Conservation (phyloP, 108 stramenopile species). For the Nitzschia sp. region DNA sequence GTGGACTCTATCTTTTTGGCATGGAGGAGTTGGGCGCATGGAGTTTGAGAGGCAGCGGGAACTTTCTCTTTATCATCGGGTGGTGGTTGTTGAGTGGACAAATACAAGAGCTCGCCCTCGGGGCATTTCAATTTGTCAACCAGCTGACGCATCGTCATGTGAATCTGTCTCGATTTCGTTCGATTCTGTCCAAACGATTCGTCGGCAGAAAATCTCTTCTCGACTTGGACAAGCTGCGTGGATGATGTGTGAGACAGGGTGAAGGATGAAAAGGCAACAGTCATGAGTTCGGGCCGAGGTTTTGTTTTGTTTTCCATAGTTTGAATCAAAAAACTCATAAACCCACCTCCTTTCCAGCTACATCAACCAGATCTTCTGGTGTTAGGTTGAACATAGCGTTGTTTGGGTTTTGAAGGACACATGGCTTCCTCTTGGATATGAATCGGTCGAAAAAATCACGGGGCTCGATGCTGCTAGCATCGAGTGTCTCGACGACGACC, state of each 20-base stretch:
- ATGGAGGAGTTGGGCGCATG: slow-evolving; percentile 22
- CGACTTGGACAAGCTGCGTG: slow-evolving; percentile 35
- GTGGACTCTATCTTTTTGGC: slow-evolving; percentile 9
- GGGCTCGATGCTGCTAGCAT: slow-evolving; percentile 21
- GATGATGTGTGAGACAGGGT: neutral
- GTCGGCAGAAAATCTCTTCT: slow-evolving; percentile 23
- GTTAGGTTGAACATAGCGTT: neutral
- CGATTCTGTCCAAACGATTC: slow-evolving; percentile 46
- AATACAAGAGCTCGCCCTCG: slow-evolving; percentile 31
- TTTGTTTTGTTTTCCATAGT: neutral
- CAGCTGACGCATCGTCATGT: slow-evolving; percentile 36
- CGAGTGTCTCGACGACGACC: slow-evolving; percentile 7
- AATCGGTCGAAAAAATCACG: slow-evolving; percentile 46
- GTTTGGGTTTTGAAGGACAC: slow-evolving; percentile 30
- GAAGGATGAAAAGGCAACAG: neutral
- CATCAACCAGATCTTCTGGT: slow-evolving; percentile 17
- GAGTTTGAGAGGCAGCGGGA: slow-evolving; percentile 16
- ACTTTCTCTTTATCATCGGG: neutral
- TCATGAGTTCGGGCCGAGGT: neutral
- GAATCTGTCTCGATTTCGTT: slow-evolving; percentile 28
- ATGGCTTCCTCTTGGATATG: slow-evolving; percentile 40
- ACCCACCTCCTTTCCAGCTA: slow-evolving; percentile 8
- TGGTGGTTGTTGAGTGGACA: slow-evolving; percentile 20
- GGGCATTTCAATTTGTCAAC: slow-evolving; percentile 28
- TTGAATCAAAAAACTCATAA: neutral